A percentile compares a stretch with the other conserved stretches of the same genome.
phyloP scores from a whole-genome alignment of 306 rosid genomes.

The Pterocarpus santalinus region DNA sequence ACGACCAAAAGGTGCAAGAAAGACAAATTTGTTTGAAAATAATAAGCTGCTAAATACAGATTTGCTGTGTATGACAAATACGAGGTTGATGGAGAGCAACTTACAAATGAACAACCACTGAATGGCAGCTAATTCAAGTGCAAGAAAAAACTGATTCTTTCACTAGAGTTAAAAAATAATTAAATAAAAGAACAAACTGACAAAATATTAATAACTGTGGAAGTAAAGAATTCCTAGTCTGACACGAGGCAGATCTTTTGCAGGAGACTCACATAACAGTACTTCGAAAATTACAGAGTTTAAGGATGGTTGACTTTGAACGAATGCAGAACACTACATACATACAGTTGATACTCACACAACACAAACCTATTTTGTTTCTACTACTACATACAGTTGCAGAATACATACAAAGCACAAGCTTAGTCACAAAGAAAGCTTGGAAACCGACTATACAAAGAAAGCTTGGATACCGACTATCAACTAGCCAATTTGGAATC shows the following conservation, averaged over 20 bases:
- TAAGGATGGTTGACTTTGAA: constrained; percentile 29
- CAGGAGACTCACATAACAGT: constrained; percentile 2
- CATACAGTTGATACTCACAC: neutral
- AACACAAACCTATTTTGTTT: neutral
- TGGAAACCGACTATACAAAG: neutral
- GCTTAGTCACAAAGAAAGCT: neutral
- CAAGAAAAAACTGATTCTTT: neutral
- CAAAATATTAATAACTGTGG: constrained; percentile 11
- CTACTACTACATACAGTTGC: constrained; percentile 4
- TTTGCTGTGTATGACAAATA: neutral
- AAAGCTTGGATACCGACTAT: neutral
- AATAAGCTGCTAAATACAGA: constrained; percentile 23
- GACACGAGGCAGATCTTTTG: constrained; percentile 3
- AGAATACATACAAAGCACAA: constrained; percentile 18
- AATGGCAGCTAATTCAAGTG: constrained; percentile 28
- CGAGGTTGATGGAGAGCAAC: neutral
- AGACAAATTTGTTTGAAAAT: constrained; percentile 5
- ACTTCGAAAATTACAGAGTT: constrained; percentile 14
- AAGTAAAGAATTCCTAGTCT: neutral
- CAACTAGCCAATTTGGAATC: constrained; percentile 1
- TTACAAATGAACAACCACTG: constrained; percentile 21
- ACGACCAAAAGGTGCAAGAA: constrained; percentile 16
- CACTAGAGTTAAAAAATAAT: constrained; percentile 3
- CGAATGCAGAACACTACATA: constrained; percentile 13
- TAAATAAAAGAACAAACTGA: constrained; percentile 1